A percentile compares a stretch with the other conserved stretches of the same genome.
phyloP scores from a whole-genome alignment of 2,329 filamentous ascomycete species.

The Fusarium camptoceras region DNA sequence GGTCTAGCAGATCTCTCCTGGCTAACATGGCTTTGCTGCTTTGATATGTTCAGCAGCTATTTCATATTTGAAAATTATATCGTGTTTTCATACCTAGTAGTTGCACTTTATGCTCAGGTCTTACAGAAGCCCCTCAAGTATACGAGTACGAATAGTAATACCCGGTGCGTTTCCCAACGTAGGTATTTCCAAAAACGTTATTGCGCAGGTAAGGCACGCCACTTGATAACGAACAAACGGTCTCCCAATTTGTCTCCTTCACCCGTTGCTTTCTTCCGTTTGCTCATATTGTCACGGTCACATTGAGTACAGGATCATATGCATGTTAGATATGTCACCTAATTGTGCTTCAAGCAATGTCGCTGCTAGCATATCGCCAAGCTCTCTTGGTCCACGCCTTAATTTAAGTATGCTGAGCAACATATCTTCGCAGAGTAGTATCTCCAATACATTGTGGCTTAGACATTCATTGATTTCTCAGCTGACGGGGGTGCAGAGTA shows the following conservation, averaged over 20 bases:
- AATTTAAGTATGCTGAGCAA: neutral
- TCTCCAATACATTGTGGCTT: neutral
- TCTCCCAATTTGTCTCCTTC: neutral
- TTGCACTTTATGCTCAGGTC: conserved; percentile 2
- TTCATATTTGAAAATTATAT: neutral
- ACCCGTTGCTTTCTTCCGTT: neutral
- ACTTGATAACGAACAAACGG: conserved; percentile 20
- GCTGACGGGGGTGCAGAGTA: too few relatives aligned
- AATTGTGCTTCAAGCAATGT: neutral
- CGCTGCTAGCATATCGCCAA: neutral
- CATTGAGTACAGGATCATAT: neutral
- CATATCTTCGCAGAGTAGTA: neutral
- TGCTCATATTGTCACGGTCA: neutral
- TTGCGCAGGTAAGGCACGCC: conserved; percentile 22
- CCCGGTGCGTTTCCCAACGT: neutral
- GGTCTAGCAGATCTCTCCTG: neutral
- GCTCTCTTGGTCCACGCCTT: neutral
- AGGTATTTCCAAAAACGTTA: conserved; percentile 5
- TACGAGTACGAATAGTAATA: neutral
- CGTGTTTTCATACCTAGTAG: neutral
- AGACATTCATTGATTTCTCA: neutral
- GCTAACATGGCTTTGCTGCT: conserved; percentile 3
- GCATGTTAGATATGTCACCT: neutral
- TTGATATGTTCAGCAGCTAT: neutral
- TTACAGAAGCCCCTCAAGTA: conserved; percentile 3